Base-by-base conservation (phyloP, 2,329 filamentous ascomycete genomes). In the Claviceps digitariae region DNA sequence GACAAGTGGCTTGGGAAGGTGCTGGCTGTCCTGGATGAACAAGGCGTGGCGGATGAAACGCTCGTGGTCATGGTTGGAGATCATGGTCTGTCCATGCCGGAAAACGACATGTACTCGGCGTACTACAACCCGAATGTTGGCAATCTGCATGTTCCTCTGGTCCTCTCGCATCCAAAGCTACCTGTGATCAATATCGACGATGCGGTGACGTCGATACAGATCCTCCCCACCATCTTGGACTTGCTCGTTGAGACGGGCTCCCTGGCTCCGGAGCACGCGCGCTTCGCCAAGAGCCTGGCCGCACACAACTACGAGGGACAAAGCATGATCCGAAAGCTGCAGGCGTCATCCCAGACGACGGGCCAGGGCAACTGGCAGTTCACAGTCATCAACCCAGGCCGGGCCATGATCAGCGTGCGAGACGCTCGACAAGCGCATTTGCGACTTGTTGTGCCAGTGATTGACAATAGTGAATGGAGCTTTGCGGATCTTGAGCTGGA, bases 151-250 rank as follows among this genome's bases (percentile, higher is more conserved):
- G 63, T 68, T 2, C 65, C 65, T 6, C 55, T 68, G 12, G 59
- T 64, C 8, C 59, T 68, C 29, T 62, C 64, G 7, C 66, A 68
- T 38, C 66, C 66, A 0, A 58, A 62, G 34, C 58, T 68, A 13
- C 66, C 66, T 2, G 56, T 59, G 15, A 52, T 68, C 1, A 58
- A 67, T 23, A 61, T 67, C 55, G 55, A 63, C 20, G 63, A 63
- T 27, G 61, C 66, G 21, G 63, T 66, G 6, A 64, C 63, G 12
- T 65, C 66, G 12, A 56, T 64, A 41, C 65, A 65, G 25, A 64
- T 68, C 8, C 59, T 68, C 2, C 66, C 66, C 0, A 67, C 66
- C 2, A 63, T 68, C 20, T 61, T 68, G 34, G 66, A 68, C 27
- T 58, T 68, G 0, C 64, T 68, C 36, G 55, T 65, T 40, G 63